These are phyloP conservation scores for Magnolia sinica DNA, from an alignment of 164 flowering plant species.

Conservation along the genomic window DNA sequence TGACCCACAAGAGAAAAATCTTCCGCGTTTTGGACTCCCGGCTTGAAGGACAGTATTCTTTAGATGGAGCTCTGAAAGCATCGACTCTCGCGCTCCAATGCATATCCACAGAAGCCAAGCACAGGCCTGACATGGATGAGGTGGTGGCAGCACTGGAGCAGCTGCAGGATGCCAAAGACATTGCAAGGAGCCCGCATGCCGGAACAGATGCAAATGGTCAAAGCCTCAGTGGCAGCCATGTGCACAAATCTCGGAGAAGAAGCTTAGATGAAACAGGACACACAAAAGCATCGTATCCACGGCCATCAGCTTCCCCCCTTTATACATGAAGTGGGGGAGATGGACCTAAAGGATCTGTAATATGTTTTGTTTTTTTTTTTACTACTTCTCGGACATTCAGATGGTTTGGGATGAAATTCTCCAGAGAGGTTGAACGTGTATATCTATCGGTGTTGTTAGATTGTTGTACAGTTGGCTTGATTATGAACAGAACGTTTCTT, in stretches of 20 bases:
- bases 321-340: constrained; percentile 3
- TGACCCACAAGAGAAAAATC: constrained; percentile 57
- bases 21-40: constrained; percentile 60
- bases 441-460: not conserved
- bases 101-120: constrained; percentile 53
- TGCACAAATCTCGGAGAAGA: constrained; percentile 16
- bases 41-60: constrained; percentile 59
- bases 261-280: constrained; percentile 19
- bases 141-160: constrained; percentile 55
- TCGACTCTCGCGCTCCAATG: constrained; percentile 62
- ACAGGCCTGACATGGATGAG: constrained; percentile 63
- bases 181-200: constrained; percentile 10
- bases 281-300: constrained; percentile 27
- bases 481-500: not conserved
- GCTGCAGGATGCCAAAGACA: constrained; percentile 40
- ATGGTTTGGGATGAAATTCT: not conserved
- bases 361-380: not conserved
- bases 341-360: not conserved
- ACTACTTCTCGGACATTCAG: not conserved
- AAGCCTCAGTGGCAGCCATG: constrained; percentile 8
- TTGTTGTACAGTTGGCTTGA: not conserved
- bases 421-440: not conserved
- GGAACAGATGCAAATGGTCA: constrained; percentile 8
- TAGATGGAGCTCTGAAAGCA: constrained; percentile 36
- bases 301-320: constrained; percentile 43